A percentile compares a stretch with the other conserved stretches of the same genome.
These are phyloP conservation scores for Coemansia sp. DNA, from an alignment of 192 early-diverging fungal species.

Conservation along the genomic window DNA sequence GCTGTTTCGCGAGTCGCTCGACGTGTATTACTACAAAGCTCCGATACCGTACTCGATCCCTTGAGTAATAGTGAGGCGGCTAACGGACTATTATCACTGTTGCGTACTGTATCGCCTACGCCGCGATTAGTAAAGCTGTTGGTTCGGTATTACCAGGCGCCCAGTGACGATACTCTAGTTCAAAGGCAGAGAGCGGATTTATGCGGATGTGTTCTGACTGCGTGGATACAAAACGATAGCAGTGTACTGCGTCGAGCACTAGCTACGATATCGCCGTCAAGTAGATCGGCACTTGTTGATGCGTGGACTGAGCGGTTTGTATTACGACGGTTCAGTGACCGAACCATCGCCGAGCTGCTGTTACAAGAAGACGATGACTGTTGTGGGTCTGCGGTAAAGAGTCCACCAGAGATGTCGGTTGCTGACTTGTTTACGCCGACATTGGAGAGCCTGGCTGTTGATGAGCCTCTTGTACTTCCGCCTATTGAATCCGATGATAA, in stretches of 20 bases:
- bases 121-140: background rate
- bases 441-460: background rate
- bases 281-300: background rate
- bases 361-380: background rate
- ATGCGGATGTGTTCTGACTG: conserved; percentile 30
- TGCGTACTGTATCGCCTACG: conserved; percentile 46
- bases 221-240: conserved; percentile 33
- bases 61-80: conserved; percentile 50
- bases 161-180: background rate
- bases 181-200: conserved; percentile 20
- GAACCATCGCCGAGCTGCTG: background rate
- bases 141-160: background rate
- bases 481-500: background rate
- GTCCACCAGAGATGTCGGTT: background rate
- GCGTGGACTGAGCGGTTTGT: conserved; percentile 16
- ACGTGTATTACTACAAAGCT: conserved; percentile 12
- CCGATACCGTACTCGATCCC: conserved; percentile 13
- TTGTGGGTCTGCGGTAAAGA: background rate
- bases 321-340: background rate
- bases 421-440: conserved; percentile 1
- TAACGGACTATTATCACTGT: conserved; percentile 49
- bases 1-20: conserved; percentile 13
- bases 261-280: background rate
- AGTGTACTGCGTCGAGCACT: background rate
- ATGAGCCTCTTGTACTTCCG: background rate